These are phyloP conservation scores for Alternaria arborescens DNA, from an alignment of 2,329 filamentous ascomycete species.

Conservation along the genomic window DNA sequence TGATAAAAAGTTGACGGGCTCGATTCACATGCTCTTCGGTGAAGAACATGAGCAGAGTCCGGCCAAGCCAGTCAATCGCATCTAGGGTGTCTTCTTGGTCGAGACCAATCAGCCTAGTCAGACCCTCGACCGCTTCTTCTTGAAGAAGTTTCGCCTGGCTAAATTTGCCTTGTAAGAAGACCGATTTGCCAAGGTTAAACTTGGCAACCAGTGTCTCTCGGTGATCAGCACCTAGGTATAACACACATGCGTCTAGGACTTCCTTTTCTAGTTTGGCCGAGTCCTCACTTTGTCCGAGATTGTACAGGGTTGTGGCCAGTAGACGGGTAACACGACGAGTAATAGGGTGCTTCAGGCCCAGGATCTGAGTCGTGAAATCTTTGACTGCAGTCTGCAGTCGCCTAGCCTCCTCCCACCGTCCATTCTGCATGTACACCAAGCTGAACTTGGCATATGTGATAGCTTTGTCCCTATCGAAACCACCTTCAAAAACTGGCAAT, in stretches of 20 bases:
- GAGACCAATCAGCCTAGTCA: conserved; percentile 25
- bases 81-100: conserved; percentile 30
- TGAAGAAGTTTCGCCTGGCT: conserved; percentile 22
- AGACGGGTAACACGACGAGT: conserved; percentile 31
- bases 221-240: not conserved
- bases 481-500: conserved; percentile 15
- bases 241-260: conserved; percentile 28
- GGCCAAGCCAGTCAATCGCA: conserved; percentile 33
- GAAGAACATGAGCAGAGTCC: conserved; percentile 4
- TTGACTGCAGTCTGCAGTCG: conserved; percentile 36
- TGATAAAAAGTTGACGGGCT: conserved; percentile 10
- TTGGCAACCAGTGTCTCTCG: conserved; percentile 13
- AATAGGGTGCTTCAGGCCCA: conserved; percentile 30
- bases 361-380: conserved; percentile 24
- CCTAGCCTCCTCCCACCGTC: conserved; percentile 35
- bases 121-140: conserved; percentile 26
- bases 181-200: conserved; percentile 29
- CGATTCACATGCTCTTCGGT: conserved; percentile 5
- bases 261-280: conserved; percentile 33
- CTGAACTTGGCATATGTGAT: conserved; percentile 37
- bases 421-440: conserved; percentile 34
- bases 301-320: conserved; percentile 31
- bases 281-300: conserved; percentile 30
- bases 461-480: conserved; percentile 1
- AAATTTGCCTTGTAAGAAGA: conserved; percentile 30